Conservation (phyloP, 148 eudicot genomes). For the Heliamphora exappendiculata region DNA sequence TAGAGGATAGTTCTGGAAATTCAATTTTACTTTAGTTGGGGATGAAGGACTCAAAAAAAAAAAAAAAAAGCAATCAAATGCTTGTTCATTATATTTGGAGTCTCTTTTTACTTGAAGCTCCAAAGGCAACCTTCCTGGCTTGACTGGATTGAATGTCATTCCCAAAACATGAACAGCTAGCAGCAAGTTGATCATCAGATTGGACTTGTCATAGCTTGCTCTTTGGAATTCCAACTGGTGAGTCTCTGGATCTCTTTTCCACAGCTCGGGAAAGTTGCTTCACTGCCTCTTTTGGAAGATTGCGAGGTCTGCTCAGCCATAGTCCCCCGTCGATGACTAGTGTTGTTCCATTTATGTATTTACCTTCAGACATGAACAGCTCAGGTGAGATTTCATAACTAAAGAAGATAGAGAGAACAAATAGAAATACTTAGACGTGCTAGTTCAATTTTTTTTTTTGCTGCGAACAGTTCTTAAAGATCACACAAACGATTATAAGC, state of each 20-base stretch:
- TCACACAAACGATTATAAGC: neutral
- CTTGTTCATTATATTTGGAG: neutral
- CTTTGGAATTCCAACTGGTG: conserved; percentile 41
- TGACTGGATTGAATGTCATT: neutral
- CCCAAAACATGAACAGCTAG: too few species aligned
- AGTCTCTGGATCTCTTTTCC: conserved; percentile 54
- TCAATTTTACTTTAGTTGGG: too few species aligned
- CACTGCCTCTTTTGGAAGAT: conserved; percentile 52
- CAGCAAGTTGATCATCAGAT: neutral
- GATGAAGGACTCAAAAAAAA: neutral
- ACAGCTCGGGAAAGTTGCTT: conserved; percentile 52
- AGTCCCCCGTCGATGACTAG: conserved; percentile 64
- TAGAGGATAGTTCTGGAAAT: too few species aligned
- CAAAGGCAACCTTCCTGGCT: neutral
- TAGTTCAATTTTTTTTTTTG: neutral
- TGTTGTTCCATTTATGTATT: conserved; percentile 53
- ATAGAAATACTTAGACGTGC: neutral
- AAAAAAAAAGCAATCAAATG: neutral
- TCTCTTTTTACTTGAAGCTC: neutral
- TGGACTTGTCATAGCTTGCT: conserved; percentile 40
- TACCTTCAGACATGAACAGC: conserved; percentile 26
- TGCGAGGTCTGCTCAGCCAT: conserved; percentile 60
- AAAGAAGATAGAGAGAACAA: neutral
- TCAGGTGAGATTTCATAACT: neutral
- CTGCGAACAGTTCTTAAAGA: neutral